A percentile compares a stretch with the other conserved stretches of the same genome.
Conservation (phyloP, 768 basidiomycete species). For the Scleroderma citrinum region DNA sequence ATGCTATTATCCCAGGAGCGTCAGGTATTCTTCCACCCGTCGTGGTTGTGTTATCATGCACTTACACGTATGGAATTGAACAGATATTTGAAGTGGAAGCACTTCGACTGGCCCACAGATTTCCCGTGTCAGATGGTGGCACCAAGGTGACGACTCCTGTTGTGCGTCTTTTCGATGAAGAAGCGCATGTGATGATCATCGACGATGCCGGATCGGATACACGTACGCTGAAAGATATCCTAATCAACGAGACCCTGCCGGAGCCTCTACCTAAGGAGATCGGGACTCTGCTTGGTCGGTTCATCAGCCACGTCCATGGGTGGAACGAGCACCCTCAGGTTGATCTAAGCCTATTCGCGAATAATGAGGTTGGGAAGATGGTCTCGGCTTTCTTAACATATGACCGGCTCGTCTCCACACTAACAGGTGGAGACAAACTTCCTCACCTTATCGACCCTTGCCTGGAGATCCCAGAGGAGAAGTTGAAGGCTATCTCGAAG, state of each 20-base stretch:
- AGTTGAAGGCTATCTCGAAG: slow-evolving; percentile 30
- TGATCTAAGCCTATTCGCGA: slow-evolving; percentile 34
- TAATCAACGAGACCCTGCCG: slow-evolving; percentile 31
- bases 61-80: slow-evolving; percentile 27
- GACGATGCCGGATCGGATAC: slow-evolving; percentile 46
- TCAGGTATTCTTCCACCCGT: slow-evolving; percentile 38
- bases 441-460: slow-evolving; percentile 38
- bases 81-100: slow-evolving; percentile 43
- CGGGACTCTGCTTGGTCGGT: slow-evolving; percentile 48
- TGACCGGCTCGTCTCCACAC: slow-evolving; percentile 37
- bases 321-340: slow-evolving; percentile 33
- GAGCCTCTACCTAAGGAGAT: slow-evolving; percentile 34
- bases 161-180: slow-evolving; percentile 46
- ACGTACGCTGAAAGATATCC: slow-evolving; percentile 35
- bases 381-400: slow-evolving; percentile 40
- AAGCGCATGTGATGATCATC: slow-evolving; percentile 50
- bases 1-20: slow-evolving; percentile 39
- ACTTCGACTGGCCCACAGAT: slow-evolving; percentile 36
- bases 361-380: slow-evolving; percentile 35
- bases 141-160: slow-evolving; percentile 43
- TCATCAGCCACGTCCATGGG: slow-evolving; percentile 47
- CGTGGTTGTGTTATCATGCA: not conserved
- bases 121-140: slow-evolving; percentile 24
- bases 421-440: slow-evolving; percentile 26
- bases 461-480: slow-evolving; percentile 32